phyloP scores from a whole-genome alignment of 1,284 basidiomycete genomes.

The Xerocomus tenax region DNA sequence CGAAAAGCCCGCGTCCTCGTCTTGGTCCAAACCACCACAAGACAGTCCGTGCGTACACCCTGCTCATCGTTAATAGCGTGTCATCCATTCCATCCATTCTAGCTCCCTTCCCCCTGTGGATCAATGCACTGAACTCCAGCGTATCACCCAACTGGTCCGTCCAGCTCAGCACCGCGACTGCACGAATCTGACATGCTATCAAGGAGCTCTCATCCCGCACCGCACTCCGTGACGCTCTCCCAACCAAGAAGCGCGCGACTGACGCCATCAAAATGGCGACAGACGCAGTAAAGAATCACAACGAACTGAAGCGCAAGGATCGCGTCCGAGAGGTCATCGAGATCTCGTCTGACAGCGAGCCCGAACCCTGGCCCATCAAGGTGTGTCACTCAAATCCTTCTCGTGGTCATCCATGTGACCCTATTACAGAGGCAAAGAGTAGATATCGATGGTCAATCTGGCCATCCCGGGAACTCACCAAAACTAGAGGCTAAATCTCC shows the following conservation, averaged over 20 bases:
- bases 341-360: constrained; percentile 29
- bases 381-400: constrained; percentile 10
- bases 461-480: neutral
- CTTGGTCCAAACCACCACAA: neutral
- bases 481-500: constrained; percentile 8
- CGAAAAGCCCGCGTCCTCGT: constrained; percentile 3
- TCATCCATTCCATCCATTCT: neutral
- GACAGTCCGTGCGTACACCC: constrained; percentile 12
- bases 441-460: neutral
- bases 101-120: neutral
- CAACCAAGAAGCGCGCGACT: constrained; percentile 21
- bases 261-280: constrained; percentile 16
- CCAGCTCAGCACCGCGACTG: neutral
- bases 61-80: neutral
- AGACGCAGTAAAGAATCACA: constrained; percentile 4
- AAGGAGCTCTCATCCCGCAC: constrained; percentile 22
- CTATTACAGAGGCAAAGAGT: constrained; percentile 19
- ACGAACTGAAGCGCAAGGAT: constrained; percentile 23
- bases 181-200: constrained; percentile 7
- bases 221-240: constrained; percentile 8
- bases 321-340: constrained; percentile 18
- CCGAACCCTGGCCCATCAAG: constrained; percentile 19
- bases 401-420: neutral
- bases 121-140: constrained; percentile 22
- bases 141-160: constrained; percentile 22